Percentiles rank a stretch among this genome's conserved stretches.
Conservation (phyloP, 2,329 filamentous ascomycete species). For the Macroventuria anomochaeta region DNA sequence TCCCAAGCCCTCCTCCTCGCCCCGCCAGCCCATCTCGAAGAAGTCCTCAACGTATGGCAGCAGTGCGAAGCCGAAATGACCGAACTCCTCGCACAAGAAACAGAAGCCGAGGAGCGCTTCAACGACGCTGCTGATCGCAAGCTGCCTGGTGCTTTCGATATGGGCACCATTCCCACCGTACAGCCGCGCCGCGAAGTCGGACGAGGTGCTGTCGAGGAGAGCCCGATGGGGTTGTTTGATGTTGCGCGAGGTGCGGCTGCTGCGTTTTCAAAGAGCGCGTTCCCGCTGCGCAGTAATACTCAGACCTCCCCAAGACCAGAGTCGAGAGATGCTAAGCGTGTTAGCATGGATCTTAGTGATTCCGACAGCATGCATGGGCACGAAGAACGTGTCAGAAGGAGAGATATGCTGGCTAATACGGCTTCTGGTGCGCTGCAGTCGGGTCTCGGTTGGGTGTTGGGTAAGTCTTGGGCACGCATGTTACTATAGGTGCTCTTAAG, state of each 20-base stretch:
- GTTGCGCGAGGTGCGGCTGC: slow-evolving; percentile 58
- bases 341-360: slow-evolving; percentile 46
- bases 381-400: slow-evolving; percentile 64
- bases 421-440: slow-evolving; percentile 67
- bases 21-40: slow-evolving; percentile 71
- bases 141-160: slow-evolving; percentile 55
- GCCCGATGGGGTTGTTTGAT: slow-evolving; percentile 61
- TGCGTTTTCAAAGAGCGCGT: slow-evolving; percentile 56
- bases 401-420: slow-evolving; percentile 73
- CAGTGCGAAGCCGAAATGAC: slow-evolving; percentile 80
- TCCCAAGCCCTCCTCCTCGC: slow-evolving; percentile 77
- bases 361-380: slow-evolving; percentile 35
- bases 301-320: slow-evolving; percentile 16
- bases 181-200: slow-evolving; percentile 53
- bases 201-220: slow-evolving; percentile 54
- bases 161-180: slow-evolving; percentile 35
- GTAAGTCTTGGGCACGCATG: slow-evolving; percentile 41
- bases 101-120: slow-evolving; percentile 72
- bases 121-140: slow-evolving; percentile 68
- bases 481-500: neutral
- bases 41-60: slow-evolving; percentile 76
- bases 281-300: slow-evolving; percentile 48
- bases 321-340: slow-evolving; percentile 22
- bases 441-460: slow-evolving; percentile 70
- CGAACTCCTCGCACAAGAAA: slow-evolving; percentile 69